phyloP scores from a whole-genome alignment of 78 protist species.

The Isochrysis galbana region DNA sequence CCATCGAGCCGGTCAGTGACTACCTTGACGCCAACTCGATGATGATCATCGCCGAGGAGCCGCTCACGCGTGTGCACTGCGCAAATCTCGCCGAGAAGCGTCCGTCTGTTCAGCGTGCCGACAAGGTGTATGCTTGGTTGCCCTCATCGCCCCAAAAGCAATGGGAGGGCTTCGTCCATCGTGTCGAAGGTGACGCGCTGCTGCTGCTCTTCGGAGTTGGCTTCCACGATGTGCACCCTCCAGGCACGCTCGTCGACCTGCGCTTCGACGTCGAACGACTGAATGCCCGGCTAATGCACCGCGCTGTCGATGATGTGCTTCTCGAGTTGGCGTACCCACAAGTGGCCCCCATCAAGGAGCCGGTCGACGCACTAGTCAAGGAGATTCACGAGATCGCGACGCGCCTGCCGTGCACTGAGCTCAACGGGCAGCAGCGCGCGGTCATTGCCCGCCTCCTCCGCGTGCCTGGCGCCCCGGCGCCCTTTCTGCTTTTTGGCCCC shows the following conservation, averaged over 20 bases:
- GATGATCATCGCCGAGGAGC: neutral
- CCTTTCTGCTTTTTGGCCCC: neutral
- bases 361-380: too few species aligned
- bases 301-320: neutral
- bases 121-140: neutral
- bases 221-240: neutral
- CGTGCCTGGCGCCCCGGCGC: neutral
- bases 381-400: neutral
- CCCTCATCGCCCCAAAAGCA: neutral
- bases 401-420: too few species aligned
- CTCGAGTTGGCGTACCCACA: neutral
- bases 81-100: conserved; percentile 16
- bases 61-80: neutral
- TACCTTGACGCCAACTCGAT: neutral
- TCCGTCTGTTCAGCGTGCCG: conserved; percentile 13
- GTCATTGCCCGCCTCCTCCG: neutral
- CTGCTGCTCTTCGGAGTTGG: neutral
- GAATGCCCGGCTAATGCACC: neutral
- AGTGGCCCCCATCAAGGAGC: neutral
- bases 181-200: neutral
- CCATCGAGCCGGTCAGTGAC: neutral
- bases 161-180: neutral
- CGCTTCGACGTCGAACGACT: neutral
- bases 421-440: neutral
- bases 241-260: neutral